These are phyloP conservation scores for Phaseolus coccineus DNA, from an alignment of 331 rosid species.

Conservation along the genomic window DNA sequence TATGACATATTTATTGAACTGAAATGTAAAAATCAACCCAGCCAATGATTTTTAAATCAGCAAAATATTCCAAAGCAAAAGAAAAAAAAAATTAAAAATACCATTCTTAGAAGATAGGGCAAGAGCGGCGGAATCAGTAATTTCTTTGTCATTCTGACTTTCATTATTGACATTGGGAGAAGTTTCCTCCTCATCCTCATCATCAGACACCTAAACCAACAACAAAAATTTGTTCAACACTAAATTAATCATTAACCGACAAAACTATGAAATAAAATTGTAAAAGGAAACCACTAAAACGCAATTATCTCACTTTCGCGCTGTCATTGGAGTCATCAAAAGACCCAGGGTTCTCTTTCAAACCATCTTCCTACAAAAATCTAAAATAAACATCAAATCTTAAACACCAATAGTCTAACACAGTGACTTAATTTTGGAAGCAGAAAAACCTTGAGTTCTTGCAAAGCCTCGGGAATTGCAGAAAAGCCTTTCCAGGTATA, in stretches of 20 bases:
- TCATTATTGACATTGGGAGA: conserved; percentile 53
- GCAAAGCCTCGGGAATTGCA: conserved; percentile 64
- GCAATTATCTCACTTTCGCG: conserved; percentile 51
- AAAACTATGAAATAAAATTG: background rate
- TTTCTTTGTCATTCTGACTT: conserved; percentile 67
- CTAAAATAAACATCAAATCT: background rate
- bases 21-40: background rate
- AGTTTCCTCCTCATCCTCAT: conserved; percentile 52
- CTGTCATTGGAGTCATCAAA: conserved; percentile 50
- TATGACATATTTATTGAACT: background rate
- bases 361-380: conserved; percentile 63
- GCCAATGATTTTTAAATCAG: background rate
- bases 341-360: conserved; percentile 50
- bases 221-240: background rate
- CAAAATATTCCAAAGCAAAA: background rate
- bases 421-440: background rate
- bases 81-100: background rate
- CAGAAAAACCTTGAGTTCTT: conserved; percentile 56
- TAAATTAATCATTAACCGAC: background rate
- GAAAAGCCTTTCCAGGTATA: conserved; percentile 83
- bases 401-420: background rate
- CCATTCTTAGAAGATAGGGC: conserved; percentile 53
- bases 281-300: background rate
- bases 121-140: conserved; percentile 13
- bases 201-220: conserved; percentile 56